Percentiles rank a stretch among this genome's conserved stretches.
Conservation (phyloP, 2,329 filamentous ascomycete species). For the Aspergillus floridensis region DNA sequence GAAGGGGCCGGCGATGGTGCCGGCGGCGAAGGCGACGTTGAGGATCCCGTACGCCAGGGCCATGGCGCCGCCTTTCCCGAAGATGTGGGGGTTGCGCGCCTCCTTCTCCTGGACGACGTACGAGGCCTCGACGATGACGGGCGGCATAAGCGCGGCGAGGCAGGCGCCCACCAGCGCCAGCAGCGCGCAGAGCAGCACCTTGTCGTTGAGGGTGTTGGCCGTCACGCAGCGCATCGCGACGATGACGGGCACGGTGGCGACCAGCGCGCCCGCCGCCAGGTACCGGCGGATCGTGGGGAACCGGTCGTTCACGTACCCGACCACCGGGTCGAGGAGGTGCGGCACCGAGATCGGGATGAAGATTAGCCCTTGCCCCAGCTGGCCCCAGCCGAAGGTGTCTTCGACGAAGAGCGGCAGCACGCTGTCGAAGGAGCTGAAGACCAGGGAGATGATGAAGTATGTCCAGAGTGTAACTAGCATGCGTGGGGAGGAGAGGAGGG, state of each 20-base stretch:
- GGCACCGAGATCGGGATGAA: constrained; percentile 51
- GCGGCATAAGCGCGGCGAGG: constrained; percentile 59
- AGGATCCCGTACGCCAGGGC: constrained; percentile 57
- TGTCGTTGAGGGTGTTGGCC: constrained; percentile 58
- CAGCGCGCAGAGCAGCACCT: constrained; percentile 65
- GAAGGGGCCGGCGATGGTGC: constrained; percentile 50
- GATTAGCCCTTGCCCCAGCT: constrained; percentile 55
- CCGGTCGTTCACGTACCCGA: constrained; percentile 34
- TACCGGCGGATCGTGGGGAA: constrained; percentile 51
- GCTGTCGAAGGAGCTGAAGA: constrained; percentile 57
- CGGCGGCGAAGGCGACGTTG: constrained; percentile 51
- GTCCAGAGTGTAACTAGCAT: constrained; percentile 59
- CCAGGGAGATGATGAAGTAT: constrained; percentile 50
- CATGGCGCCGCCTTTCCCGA: constrained; percentile 48
- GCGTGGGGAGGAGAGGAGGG: constrained; percentile 56
- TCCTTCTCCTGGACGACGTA: constrained; percentile 59
- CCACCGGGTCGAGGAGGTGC: constrained; percentile 34
- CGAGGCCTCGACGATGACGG: constrained; percentile 69
- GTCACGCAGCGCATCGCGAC: constrained; percentile 65
- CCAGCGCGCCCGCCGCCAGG: constrained; percentile 57
- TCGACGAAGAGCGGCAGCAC: constrained; percentile 56
- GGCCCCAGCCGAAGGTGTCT: constrained; percentile 52
- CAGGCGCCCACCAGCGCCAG: constrained; percentile 60
- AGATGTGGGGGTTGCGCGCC: constrained; percentile 43
- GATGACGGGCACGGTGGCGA: constrained; percentile 57